phyloP scores from a whole-genome alignment of 208 protist genomes.

The Trypanosoma cruzi region DNA sequence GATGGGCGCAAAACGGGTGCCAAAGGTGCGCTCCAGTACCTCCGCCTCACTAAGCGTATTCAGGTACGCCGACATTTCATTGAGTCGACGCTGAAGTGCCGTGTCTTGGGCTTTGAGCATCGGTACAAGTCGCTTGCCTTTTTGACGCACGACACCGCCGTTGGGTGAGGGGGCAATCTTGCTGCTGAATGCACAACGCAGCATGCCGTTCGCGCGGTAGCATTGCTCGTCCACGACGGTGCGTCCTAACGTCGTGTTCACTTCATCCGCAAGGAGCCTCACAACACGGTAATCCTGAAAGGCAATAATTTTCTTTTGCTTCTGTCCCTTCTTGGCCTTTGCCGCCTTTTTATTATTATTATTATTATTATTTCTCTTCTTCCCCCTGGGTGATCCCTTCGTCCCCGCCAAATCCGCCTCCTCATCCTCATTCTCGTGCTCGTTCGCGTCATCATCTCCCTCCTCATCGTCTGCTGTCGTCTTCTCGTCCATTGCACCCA shows the following conservation, averaged over 20 bases:
- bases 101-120: conserved; percentile 46
- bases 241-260: conserved; percentile 69
- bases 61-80: conserved; percentile 52
- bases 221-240: conserved; percentile 69
- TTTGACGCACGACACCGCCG: conserved; percentile 4
- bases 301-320: conserved; percentile 44
- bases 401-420: not conserved
- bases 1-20: conserved; percentile 45
- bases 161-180: conserved; percentile 38
- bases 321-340: not conserved
- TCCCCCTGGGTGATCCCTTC: not conserved
- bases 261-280: conserved; percentile 74
- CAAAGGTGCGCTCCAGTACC: conserved; percentile 71
- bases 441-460: conserved; percentile 4
- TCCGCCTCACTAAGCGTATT: conserved; percentile 64
- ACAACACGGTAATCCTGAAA: conserved; percentile 84
- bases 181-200: conserved; percentile 76
- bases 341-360: conserved; percentile 7
- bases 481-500: conserved; percentile 23
- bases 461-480: not conserved
- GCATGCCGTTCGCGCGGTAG: conserved; percentile 76
- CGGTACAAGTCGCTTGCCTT: conserved; percentile 42
- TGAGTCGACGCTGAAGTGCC: conserved; percentile 52
- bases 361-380: not conserved
- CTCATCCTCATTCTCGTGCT: conserved; percentile 29